Evolutionary conservation across 2,329 filamentous ascomycete genomes (phyloP).

Genomic region (Dothidotthia symphoricarpi): DNA sequence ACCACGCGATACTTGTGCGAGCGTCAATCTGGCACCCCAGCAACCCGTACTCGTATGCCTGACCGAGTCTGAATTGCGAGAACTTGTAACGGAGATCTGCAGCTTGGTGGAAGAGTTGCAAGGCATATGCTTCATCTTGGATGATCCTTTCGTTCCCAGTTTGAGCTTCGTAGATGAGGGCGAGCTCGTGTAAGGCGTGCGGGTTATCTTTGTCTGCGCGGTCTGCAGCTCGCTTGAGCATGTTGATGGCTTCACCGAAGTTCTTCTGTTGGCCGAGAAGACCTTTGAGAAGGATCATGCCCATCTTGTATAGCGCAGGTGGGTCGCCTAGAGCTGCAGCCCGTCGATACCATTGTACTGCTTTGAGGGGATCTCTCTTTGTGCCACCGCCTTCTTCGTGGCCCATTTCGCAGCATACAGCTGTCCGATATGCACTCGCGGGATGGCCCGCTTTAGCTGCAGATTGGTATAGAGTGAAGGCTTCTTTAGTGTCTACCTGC

Average conservation of each 20-base stretch:
- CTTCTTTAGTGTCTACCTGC: conserved; percentile 83
- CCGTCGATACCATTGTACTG: conserved; percentile 96
- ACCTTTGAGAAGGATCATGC: conserved; percentile 92
- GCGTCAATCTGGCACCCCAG: conserved; percentile 82
- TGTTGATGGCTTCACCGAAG: conserved; percentile 79
- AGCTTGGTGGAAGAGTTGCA: conserved; percentile 79
- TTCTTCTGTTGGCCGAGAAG: conserved; percentile 84
- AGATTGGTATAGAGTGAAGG: conserved; percentile 88
- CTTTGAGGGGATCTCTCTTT: conserved; percentile 84
- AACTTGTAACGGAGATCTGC: conserved; percentile 92
- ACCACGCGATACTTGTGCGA: conserved; percentile 86
- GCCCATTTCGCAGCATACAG: conserved; percentile 95
- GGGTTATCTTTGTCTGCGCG: conserved; percentile 86
- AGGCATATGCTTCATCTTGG: conserved; percentile 77
- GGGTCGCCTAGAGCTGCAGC: conserved; percentile 87
- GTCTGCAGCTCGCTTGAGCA: conserved; percentile 91
- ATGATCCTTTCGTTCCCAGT: conserved; percentile 65
- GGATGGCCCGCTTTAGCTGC: conserved; percentile 87
- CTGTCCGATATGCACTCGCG: conserved; percentile 86
- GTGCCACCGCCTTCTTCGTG: conserved; percentile 93
- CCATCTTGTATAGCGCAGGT: conserved; percentile 97
- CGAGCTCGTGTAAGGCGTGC: conserved; percentile 89
- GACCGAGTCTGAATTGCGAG: conserved; percentile 85
- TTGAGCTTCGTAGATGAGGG: conserved; percentile 62
- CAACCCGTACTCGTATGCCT: conserved; percentile 84